Percentiles rank a stretch among this genome's conserved stretches.
phyloP scores from a whole-genome alignment of 2,329 filamentous ascomycete genomes.

The Paecilomyces variotii region DNA sequence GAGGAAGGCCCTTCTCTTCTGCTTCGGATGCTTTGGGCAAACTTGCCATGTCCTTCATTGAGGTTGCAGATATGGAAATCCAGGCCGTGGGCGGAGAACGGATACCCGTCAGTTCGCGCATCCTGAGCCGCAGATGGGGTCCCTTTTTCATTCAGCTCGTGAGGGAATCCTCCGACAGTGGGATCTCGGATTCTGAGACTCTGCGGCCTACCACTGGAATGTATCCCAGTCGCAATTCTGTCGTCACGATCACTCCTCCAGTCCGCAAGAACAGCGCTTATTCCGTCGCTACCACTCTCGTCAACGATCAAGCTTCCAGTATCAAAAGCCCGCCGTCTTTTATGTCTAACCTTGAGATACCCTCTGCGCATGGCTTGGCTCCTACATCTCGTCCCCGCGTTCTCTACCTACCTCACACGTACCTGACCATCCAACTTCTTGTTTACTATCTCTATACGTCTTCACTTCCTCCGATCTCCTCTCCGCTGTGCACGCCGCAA shows the following conservation, averaged over 20 bases:
- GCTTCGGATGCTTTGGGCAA: conserved; percentile 81
- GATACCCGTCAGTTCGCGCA: conserved; percentile 85
- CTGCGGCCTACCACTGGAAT: conserved; percentile 55
- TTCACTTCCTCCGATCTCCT: conserved; percentile 66
- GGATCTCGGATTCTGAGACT: conserved; percentile 63
- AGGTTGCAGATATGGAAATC: conserved; percentile 94
- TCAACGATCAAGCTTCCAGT: conserved; percentile 23
- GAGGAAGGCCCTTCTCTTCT: conserved; percentile 65
- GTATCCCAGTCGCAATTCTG: conserved; percentile 65
- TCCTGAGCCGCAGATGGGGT: conserved; percentile 84
- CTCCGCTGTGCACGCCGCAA: conserved; percentile 81
- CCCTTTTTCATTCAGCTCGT: conserved; percentile 92
- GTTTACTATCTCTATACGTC: conserved; percentile 93
- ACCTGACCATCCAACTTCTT: conserved; percentile 79
- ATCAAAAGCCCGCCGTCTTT: conserved; percentile 17
- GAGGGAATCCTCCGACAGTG: conserved; percentile 67
- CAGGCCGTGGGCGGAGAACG: conserved; percentile 84
- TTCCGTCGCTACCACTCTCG: conserved; percentile 35
- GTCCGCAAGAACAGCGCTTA: conserved; percentile 32
- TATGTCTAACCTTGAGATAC: conserved; percentile 40
- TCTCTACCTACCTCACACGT: conserved; percentile 87
- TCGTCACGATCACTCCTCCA: conserved; percentile 70
- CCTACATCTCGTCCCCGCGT: conserved; percentile 66
- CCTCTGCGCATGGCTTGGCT: conserved; percentile 46
- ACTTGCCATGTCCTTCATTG: conserved; percentile 68